phyloP scores from a whole-genome alignment of 164 flowering plant species.

The Liquidambar formosana region DNA sequence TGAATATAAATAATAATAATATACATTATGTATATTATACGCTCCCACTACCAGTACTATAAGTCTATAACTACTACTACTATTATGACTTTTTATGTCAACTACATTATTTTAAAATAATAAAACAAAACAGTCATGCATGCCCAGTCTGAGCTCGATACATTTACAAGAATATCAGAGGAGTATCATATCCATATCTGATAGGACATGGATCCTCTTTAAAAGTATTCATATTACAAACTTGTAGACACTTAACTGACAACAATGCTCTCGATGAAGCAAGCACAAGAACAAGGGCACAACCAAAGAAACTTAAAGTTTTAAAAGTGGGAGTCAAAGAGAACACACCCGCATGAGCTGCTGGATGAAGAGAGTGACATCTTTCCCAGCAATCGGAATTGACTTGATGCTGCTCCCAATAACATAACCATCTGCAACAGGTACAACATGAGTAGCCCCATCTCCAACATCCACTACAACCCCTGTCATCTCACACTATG shows the following conservation, averaged over 20 bases:
- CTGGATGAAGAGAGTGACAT: slow-evolving; percentile 90
- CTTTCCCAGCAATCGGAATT: slow-evolving; percentile 86
- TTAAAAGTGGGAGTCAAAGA: background rate
- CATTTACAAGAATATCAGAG: no score
- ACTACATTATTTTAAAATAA: no score
- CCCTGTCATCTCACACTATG: slow-evolving; percentile 99
- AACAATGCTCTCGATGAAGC: background rate
- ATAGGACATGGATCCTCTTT: no score
- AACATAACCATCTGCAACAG: slow-evolving; percentile 98
- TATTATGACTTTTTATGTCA: no score
- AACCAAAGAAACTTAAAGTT: background rate
- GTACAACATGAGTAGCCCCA: slow-evolving; percentile 93
- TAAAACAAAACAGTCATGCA: no score
- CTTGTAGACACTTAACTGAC: background rate
- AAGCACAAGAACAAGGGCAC: background rate
- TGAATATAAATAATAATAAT: no score
- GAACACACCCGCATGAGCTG: slow-evolving; percentile 85
- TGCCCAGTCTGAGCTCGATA: no score
- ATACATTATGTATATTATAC: no score
- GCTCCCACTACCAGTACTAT: no score
- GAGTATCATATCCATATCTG: no score
- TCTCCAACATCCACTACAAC: slow-evolving; percentile 98
- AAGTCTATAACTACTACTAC: no score
- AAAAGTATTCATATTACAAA: no score
- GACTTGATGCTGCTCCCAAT: slow-evolving; percentile 98